Evolutionary conservation across 192 early-diverging fungal species (phyloP), one percentile per base, ranked within the genome.

Genomic region (Coemansia sp.): DNA sequence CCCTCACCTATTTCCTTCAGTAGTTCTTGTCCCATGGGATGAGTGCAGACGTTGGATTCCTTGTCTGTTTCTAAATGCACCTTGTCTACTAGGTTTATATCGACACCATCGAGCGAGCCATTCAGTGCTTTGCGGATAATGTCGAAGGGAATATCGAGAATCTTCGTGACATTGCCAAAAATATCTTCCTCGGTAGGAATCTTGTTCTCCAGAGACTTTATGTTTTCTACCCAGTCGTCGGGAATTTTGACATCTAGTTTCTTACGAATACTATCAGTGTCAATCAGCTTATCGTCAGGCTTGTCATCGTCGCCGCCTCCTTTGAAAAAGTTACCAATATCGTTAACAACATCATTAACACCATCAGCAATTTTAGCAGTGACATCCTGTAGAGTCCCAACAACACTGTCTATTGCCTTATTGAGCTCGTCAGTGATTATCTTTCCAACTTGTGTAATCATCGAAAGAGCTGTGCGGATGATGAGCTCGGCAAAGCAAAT

Each of bases 401-500:
- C 49, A 0, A 78, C 69, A 7, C 51, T 23, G 34, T 78, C 60
- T 12, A 78, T 54, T 8, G 76, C 70, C 31, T 53, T 38, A n/a
- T 73, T 62, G 22, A 73, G 59, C 58, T 47, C 50, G 16, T 73
- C 67, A 3, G 70, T 78, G 14, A 78, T 54, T n/a, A 72, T 44
- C 50, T 64, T 51, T 50, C 62, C 49, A 2, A 54, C 70, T 31
- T 68, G 62, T 9, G 56, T 21, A 31, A 68, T 57, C 18, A 72
- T 63, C 12, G 21, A 62, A 2, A 78, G 62, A 10, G 70, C 76
- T 0, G 76, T 69, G 44, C 57, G 68, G 31, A 78, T 67, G 19
- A 78, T 72, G 30, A 78, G 69, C 34, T 72, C 69, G 25, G 76
- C 69, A 55, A 78, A 72, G 26, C 76, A 78, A 24, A 78, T 72